These are phyloP conservation scores for Pelargonium citronellum DNA, from an alignment of 441 rosid species.

Conservation along the genomic window DNA sequence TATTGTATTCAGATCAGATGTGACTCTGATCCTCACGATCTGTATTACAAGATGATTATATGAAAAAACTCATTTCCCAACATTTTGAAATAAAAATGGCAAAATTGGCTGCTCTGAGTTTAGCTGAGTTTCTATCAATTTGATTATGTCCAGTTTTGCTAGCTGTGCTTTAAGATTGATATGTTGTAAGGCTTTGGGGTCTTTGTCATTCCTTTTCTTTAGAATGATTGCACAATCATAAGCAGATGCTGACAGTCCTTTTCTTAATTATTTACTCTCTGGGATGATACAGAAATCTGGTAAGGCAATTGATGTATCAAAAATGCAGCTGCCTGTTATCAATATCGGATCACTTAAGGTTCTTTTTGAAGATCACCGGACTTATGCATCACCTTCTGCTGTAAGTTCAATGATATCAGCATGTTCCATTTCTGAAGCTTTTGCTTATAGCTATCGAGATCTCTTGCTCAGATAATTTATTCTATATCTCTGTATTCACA, in stretches of 20 bases:
- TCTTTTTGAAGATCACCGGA: constrained; percentile 86
- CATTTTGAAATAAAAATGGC: background rate
- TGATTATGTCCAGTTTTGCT: constrained; percentile 2
- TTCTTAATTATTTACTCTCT: constrained; percentile 8
- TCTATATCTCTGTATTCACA: constrained; percentile 9
- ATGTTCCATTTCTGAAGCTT: constrained; percentile 10
- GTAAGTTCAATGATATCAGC: constrained; percentile 49
- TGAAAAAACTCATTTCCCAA: background rate
- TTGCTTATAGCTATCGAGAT: constrained; percentile 4
- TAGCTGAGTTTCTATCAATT: background rate
- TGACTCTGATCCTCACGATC: background rate
- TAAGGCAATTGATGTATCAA: constrained; percentile 68
- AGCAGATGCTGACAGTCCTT: background rate
- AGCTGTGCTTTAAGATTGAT: constrained; percentile 1
- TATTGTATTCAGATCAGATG: background rate
- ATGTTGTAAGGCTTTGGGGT: background rate
- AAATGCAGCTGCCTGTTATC: constrained; percentile 74
- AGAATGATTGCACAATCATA: constrained; percentile 4
- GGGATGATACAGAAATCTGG: constrained; percentile 70
- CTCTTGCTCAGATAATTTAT: background rate
- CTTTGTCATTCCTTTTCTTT: constrained; percentile 1
- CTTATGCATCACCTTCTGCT: constrained; percentile 74
- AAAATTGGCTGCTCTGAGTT: constrained; percentile 1
- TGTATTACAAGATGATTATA: constrained; percentile 4
- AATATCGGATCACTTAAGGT: constrained; percentile 72